Base-by-base conservation (phyloP, 192 early-diverging fungal species). In the Coemansia sp. region DNA sequence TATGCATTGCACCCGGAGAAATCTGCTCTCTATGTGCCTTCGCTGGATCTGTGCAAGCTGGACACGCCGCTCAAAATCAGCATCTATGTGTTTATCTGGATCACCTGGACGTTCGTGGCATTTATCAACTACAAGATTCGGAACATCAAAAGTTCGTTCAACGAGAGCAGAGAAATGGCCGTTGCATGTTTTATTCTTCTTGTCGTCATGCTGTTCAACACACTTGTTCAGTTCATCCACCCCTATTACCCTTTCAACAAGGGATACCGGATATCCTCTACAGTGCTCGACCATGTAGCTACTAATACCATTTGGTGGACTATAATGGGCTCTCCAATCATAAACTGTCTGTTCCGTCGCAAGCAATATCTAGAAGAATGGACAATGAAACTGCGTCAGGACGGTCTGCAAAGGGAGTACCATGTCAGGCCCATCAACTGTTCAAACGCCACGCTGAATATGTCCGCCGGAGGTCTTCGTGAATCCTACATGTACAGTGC, bases 131-230 rank as follows among this genome's bases (percentile, higher is more conserved):
- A 65, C 60, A 4, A 22, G 5, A 64, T 76, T 7, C 68, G 79
- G 28, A 65, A 66, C 34, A 82, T 82, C 34, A 73, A 76, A 65
- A 75, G 71, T 64, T 74, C 71, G 9, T 82, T 82, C 51, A 76
- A 82, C 72, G 79, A 82, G 58, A 61, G 52, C 15, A 68, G 72
- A 34, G 71, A 76, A 12, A 74, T 76, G 56, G 11, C 62, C 14
- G 52, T 76, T 34, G 71, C 68, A 6, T 82, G 74, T 32, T 5
- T 62, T 17, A 55, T 73, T 17, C 58, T 74, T 14, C 57, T 76
- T 18, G 37, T 51, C 0, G 60, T 76, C 11, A 12, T 82, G 4
- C 39, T 41, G 1, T 57, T 70, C 53, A 65, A 67, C 63, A 70
- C 71, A 0, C 15, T 41, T 6, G 55, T 76, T 38, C 60, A 68